A percentile compares a stretch with the other conserved stretches of the same genome.
Evolutionary conservation across 257 asterid genomes (phyloP).

Genomic region (Nicotiana undulata): DNA sequence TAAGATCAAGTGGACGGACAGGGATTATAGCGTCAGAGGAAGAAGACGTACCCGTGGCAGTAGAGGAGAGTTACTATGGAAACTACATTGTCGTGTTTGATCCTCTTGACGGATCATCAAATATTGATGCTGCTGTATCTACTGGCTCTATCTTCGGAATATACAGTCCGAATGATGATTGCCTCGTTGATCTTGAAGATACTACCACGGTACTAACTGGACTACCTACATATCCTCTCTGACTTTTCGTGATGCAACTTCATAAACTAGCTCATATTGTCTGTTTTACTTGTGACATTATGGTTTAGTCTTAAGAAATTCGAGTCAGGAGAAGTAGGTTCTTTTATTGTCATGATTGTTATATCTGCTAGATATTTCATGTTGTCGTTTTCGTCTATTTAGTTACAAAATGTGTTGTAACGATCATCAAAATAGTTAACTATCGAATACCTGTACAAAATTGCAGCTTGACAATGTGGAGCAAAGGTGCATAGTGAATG

Average conservation of each 20-base stretch:
- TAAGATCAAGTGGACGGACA: slow-evolving; percentile 86
- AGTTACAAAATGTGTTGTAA: neutral
- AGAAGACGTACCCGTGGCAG: slow-evolving; percentile 95
- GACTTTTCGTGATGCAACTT: no score
- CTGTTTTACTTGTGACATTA: no score
- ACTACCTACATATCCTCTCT: neutral
- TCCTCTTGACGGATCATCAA: slow-evolving; percentile 93
- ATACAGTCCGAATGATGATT: slow-evolving; percentile 77
- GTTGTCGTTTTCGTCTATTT: neutral
- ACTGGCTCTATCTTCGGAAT: slow-evolving; percentile 94
- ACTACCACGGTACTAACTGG: slow-evolving; percentile 32
- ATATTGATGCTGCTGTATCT: slow-evolving; percentile 85
- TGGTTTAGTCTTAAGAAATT: no score
- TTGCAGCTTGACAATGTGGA: slow-evolving; percentile 52
- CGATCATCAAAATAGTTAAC: neutral
- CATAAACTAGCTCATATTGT: no score
- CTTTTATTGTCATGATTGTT: neutral
- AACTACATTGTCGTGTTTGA: slow-evolving; percentile 92
- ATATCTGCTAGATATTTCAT: neutral
- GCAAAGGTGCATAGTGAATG: slow-evolving; percentile 61
- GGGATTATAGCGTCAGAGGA: slow-evolving; percentile 98
- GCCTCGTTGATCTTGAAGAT: slow-evolving; percentile 63
- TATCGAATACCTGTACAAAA: neutral
- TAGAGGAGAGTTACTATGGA: slow-evolving; percentile 92
- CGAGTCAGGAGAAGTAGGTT: neutral